A percentile compares a stretch with the other conserved stretches of the same genome.
These are phyloP conservation scores for Hymenoscyphus albidus DNA, from an alignment of 2,329 filamentous ascomycete genomes.

Conservation along the genomic window DNA sequence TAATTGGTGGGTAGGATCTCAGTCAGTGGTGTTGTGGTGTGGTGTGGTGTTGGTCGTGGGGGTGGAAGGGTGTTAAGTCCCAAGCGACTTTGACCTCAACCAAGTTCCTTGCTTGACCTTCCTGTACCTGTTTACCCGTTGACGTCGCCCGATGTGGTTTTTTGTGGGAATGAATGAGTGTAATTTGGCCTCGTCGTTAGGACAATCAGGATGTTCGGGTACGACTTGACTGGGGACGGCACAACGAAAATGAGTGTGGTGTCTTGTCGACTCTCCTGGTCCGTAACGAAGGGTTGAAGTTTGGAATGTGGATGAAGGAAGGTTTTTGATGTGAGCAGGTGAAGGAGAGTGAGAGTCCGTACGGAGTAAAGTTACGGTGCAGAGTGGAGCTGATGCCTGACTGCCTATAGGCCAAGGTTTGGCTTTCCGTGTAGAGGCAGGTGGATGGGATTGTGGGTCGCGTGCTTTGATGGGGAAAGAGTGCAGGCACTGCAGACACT, in stretches of 20 bases:
- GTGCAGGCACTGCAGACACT: not conserved
- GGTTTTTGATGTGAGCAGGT: not conserved
- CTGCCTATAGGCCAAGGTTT: not conserved
- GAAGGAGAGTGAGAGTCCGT: not conserved
- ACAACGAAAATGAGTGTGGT: not conserved
- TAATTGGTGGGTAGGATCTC: not conserved
- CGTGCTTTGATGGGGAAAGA: slow-evolving; percentile 1
- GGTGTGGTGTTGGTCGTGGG: not conserved
- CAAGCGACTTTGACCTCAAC: not conserved
- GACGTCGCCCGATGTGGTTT: too few relatives aligned
- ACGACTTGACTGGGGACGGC: not conserved
- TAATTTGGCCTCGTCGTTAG: not conserved
- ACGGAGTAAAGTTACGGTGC: not conserved
- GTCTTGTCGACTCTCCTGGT: not conserved
- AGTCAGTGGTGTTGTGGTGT: too few relatives aligned
- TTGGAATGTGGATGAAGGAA: not conserved
- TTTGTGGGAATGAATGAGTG: not conserved
- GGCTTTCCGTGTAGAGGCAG: too few relatives aligned
- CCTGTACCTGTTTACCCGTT: not conserved
- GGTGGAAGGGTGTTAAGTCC: not conserved
- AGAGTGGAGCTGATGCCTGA: not conserved
- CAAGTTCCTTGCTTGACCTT: not conserved
- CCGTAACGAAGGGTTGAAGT: not conserved
- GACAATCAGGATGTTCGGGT: not conserved
- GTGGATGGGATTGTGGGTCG: not conserved